phyloP scores from a whole-genome alignment of 2,329 filamentous ascomycete species.

The Colletotrichum plurivorum region DNA sequence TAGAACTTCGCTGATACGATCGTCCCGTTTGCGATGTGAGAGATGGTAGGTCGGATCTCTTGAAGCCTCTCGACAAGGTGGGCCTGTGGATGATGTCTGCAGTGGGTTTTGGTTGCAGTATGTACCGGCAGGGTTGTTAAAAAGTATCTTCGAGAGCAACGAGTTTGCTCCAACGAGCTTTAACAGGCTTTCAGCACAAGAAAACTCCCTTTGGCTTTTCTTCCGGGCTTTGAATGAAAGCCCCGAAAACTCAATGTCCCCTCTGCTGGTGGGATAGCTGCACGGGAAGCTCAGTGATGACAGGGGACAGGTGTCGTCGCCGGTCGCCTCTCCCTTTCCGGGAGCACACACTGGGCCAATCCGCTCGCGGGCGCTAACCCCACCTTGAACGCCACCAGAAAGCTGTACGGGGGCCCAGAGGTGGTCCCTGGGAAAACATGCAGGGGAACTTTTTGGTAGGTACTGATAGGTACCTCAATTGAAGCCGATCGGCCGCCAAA shows the following conservation, averaged over 20 bases:
- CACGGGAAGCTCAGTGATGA: slow-evolving; percentile 10
- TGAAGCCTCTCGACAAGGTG: not conserved
- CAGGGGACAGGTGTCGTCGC: slow-evolving; percentile 37
- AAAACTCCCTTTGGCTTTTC: not conserved
- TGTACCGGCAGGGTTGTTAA: not conserved
- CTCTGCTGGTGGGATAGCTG: slow-evolving; percentile 1
- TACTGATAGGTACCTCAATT: not conserved
- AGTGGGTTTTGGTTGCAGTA: not conserved
- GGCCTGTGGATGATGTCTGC: not conserved
- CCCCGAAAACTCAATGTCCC: not conserved
- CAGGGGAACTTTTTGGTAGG: not conserved
- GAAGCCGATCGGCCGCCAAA: slow-evolving; percentile 1
- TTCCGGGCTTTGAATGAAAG: too few species aligned
- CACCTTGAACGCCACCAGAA: slow-evolving; percentile 8
- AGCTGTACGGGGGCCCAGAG: slow-evolving; percentile 7
- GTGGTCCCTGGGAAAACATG: too few species aligned
- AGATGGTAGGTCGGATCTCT: not conserved
- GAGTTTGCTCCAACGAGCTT: not conserved
- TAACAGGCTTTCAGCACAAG: not conserved
- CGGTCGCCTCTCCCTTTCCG: slow-evolving; percentile 22
- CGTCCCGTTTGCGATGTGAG: not conserved
- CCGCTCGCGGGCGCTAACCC: slow-evolving; percentile 3
- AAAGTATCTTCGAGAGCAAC: not conserved
- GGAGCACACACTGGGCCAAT: slow-evolving; percentile 3
- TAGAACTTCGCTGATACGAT: not conserved